Evolutionary conservation across 2,329 filamentous ascomycete genomes (phyloP).

Genomic region (Colletotrichum paranaense): DNA sequence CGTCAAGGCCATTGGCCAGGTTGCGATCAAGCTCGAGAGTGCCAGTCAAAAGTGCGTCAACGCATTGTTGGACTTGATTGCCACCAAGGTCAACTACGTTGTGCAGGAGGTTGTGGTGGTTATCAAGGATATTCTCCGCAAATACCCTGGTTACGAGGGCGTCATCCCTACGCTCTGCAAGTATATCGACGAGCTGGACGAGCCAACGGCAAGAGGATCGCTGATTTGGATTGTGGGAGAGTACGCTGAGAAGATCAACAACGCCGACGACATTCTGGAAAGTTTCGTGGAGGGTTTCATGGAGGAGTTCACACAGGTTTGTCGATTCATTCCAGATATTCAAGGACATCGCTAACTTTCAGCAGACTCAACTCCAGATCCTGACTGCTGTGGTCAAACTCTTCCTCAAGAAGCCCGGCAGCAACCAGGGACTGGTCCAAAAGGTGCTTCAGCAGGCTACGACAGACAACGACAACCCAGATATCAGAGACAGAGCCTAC

Average conservation of each 20-base stretch:
- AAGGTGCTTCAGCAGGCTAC: constrained; percentile 95
- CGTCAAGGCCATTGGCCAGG: constrained; percentile 96
- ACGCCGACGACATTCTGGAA: constrained; percentile 92
- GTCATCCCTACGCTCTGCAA: constrained; percentile 97
- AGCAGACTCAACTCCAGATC: constrained; percentile 94
- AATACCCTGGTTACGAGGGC: constrained; percentile 97
- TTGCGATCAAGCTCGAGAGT: constrained; percentile 97
- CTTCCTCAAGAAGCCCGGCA: constrained; percentile 95
- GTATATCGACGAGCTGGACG: constrained; percentile 96
- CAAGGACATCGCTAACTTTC: constrained; percentile 33
- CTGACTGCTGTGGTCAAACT: constrained; percentile 97
- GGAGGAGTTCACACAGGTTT: constrained; percentile 93
- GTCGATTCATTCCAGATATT: constrained; percentile 39
- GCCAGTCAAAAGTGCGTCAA: constrained; percentile 97
- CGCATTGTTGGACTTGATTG: constrained; percentile 90
- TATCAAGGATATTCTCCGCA: constrained; percentile 97
- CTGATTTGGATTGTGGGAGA: constrained; percentile 99
- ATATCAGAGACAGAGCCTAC: constrained; percentile 96
- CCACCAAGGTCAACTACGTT: constrained; percentile 98
- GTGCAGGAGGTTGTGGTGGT: constrained; percentile 99
- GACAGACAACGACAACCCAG: constrained; percentile 95
- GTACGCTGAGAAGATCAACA: constrained; percentile 99
- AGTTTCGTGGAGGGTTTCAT: constrained; percentile 94
- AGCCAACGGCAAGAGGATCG: constrained; percentile 88
- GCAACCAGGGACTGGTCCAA: constrained; percentile 89